Conservation (phyloP, 2,329 filamentous ascomycete genomes). For the Sporothrix humicola region DNA sequence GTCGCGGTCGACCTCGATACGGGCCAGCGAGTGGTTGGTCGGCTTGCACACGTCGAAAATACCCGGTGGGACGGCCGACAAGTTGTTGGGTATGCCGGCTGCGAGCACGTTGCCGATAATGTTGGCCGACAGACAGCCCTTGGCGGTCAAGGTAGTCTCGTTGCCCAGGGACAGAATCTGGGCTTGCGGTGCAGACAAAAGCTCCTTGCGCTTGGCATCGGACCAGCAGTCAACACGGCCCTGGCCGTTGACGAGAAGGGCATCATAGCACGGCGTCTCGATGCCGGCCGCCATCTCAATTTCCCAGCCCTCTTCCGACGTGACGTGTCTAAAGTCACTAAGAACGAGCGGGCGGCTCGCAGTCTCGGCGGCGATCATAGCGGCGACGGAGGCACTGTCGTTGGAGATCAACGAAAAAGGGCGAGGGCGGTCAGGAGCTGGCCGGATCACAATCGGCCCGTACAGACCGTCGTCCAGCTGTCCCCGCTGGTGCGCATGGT, state of each 20-base stretch:
- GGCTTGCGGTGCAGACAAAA: constrained; percentile 45
- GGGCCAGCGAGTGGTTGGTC: constrained; percentile 51
- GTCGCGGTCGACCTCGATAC: constrained; percentile 48
- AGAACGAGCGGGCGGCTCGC: constrained; percentile 57
- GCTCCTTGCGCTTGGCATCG: constrained; percentile 50
- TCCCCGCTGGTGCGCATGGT: constrained; percentile 61
- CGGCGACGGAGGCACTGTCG: constrained; percentile 46
- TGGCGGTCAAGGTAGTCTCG: constrained; percentile 49
- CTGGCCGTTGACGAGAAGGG: constrained; percentile 67
- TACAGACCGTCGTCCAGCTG: constrained; percentile 67
- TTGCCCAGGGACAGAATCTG: constrained; percentile 42
- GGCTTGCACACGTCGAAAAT: constrained; percentile 56
- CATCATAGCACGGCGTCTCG: constrained; percentile 63
- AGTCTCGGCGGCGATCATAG: constrained; percentile 57
- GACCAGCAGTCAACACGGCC: constrained; percentile 60
- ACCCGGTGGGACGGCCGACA: constrained; percentile 49
- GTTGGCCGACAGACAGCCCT: constrained; percentile 51
- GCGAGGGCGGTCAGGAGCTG: constrained; percentile 37
- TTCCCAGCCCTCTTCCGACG: constrained; percentile 47
- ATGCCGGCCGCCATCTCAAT: constrained; percentile 53
- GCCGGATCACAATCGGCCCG: constrained; percentile 61
- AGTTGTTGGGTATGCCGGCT: constrained; percentile 41
- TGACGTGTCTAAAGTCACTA: constrained; percentile 62
- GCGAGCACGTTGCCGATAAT: constrained; percentile 48
- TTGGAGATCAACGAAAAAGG: constrained; percentile 59